Evolutionary conservation across 2,329 filamentous ascomycete species (phyloP).

Genomic region (Sarocladium strictum): DNA sequence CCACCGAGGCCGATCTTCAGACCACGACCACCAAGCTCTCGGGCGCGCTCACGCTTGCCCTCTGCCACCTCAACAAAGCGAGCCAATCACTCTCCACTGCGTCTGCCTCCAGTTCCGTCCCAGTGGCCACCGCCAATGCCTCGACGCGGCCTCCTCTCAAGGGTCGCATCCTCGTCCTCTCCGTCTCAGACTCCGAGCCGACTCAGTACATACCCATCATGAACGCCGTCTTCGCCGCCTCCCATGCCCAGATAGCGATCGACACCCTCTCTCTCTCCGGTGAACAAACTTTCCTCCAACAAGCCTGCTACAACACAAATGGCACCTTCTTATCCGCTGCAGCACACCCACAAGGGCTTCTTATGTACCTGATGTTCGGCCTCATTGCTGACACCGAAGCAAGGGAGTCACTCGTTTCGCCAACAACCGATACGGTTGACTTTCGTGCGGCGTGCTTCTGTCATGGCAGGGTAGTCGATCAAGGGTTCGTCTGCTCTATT

Average conservation of each 20-base stretch:
- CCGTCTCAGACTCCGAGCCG: constrained; percentile 77
- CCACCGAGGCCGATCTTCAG: constrained; percentile 58
- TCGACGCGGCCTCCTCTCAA: constrained; percentile 25
- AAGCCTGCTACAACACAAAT: constrained; percentile 64
- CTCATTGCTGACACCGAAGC: constrained; percentile 64
- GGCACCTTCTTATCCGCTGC: constrained; percentile 47
- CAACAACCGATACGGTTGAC: constrained; percentile 81
- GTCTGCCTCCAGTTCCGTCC: constrained; percentile 35
- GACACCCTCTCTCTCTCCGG: constrained; percentile 85
- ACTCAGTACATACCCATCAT: constrained; percentile 97
- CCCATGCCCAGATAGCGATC: constrained; percentile 80
- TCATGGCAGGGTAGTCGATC: constrained; percentile 82
- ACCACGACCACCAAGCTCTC: constrained; percentile 81
- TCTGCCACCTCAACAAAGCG: constrained; percentile 85
- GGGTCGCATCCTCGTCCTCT: constrained; percentile 77
- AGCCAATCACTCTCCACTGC: constrained; percentile 55
- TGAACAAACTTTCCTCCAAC: constrained; percentile 86
- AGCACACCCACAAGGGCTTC: constrained; percentile 59
- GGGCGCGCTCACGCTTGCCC: constrained; percentile 81
- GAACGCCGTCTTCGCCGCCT: constrained; percentile 96
- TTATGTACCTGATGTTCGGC: constrained; percentile 93
- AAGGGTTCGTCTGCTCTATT: constrained; percentile 93
- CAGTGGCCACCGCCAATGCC: constrained; percentile 26
- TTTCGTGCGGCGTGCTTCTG: constrained; percentile 99
- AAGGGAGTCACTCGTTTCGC: constrained; percentile 61